Percentiles rank a stretch among this genome's conserved stretches.
Conservation (phyloP, 2,329 filamentous ascomycete species). For the Colletotrichum coccodes region DNA sequence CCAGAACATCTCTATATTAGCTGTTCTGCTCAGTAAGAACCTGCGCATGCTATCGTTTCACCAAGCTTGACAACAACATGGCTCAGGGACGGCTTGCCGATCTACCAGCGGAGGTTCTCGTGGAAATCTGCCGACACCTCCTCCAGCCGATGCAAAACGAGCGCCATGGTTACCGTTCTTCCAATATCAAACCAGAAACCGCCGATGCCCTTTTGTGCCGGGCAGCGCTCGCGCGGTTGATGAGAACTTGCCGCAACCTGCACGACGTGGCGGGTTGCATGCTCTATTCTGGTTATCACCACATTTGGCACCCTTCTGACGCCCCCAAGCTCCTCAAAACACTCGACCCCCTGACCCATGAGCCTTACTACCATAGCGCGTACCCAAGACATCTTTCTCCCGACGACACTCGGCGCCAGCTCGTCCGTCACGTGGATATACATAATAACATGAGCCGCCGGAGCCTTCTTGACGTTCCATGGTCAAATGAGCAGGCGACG, state of each 20-base stretch:
- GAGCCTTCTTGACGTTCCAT: neutral
- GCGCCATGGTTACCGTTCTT: neutral
- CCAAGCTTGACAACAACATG: neutral
- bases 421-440: conserved; percentile 3
- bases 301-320: neutral
- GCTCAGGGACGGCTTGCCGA: neutral
- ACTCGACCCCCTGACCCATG: neutral
- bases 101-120: neutral
- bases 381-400: neutral
- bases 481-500: neutral
- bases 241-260: conserved; percentile 10
- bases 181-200: neutral
- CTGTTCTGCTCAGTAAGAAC: neutral
- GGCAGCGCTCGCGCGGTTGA: neutral
- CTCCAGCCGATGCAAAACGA: neutral
- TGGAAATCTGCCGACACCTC: conserved; percentile 5
- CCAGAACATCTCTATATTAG: too few species aligned
- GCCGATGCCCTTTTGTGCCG: neutral
- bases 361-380: neutral
- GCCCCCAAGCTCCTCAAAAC: neutral
- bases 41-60: neutral
- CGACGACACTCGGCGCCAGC: neutral
- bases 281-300: conserved; percentile 11
- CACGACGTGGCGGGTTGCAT: conserved; percentile 12
- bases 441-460: neutral